Evolutionary conservation across 306 rosid genomes (phyloP).

Genomic region (Begonia loranthoides): DNA sequence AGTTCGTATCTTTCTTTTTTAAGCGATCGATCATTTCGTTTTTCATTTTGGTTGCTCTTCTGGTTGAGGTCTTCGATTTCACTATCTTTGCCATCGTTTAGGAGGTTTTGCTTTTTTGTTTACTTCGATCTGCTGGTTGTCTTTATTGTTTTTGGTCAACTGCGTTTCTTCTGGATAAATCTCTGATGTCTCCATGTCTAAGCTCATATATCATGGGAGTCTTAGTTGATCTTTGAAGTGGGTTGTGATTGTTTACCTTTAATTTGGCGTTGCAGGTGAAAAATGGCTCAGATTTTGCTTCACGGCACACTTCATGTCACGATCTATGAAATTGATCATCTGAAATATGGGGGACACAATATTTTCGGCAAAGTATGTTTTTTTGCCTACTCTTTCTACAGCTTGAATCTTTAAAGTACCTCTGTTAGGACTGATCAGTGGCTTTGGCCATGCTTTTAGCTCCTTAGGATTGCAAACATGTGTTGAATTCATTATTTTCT

Average conservation of each 20-base stretch:
- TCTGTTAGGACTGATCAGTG: too few species aligned
- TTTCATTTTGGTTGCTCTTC: too few species aligned
- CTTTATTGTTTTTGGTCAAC: too few species aligned
- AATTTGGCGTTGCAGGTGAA: constrained; percentile 30
- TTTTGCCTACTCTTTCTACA: neutral
- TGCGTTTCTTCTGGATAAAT: too few species aligned
- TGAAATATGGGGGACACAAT: constrained; percentile 30
- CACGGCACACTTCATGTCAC: constrained; percentile 91
- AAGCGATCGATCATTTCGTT: too few species aligned
- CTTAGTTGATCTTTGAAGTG: neutral
- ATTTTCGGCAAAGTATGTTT: constrained; percentile 47
- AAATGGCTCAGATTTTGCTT: constrained; percentile 61
- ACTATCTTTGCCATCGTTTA: neutral
- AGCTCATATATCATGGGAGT: neutral
- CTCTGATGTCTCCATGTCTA: too few species aligned
- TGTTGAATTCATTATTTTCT: too few species aligned
- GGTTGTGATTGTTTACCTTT: neutral
- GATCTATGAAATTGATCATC: constrained; percentile 61
- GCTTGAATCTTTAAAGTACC: too few species aligned
- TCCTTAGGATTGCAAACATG: too few species aligned
- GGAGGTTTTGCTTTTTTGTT: too few species aligned
- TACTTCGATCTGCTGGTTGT: too few species aligned
- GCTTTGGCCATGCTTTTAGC: too few species aligned
- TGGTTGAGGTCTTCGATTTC: neutral
- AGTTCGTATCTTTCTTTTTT: neutral